Base-by-base conservation (phyloP, 805 yeast species). In the Ogataea salicorniae region DNA sequence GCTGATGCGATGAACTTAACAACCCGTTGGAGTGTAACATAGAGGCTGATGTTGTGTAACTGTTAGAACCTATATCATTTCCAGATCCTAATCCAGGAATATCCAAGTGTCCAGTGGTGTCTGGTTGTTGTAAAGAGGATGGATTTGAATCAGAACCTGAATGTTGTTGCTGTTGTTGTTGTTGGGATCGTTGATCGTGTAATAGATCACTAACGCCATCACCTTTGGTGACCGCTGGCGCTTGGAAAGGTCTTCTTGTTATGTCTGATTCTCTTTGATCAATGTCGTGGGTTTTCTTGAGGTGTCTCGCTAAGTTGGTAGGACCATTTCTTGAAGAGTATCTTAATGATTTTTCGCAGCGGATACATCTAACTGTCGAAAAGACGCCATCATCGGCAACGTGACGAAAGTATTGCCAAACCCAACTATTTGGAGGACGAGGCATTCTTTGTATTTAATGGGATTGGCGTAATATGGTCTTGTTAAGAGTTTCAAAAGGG, bases 271-370 rank as follows among this genome's bases (percentile, higher is more conserved):
- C 58, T 16, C 63, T 60, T 34, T 56, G 59, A n/a, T 55, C 54
- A 31, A 62, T 50, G 17, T 54, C 43, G 47, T 66, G 70, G 15
- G 63, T 50, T 39, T 59, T 61, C 29, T 44, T 55, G 11, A 66
- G 48, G 45, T 66, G 70, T 40, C 68, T 56, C 2, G 68, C 63
- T 34, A 66, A 51, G 43, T 66, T 66, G 0, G 69, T 64, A 7
- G 69, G 69, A 3, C 70, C 70, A 45, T 66, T 66, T 47, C 69
- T 55, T 20, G 66, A 57, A 5, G 67, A 58, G 45, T 66, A 66
- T 33, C 58, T 53, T 46, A 65, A 59, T 0, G 55, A 40, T 42
- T 60, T 63, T 9, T 56, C 55, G 42, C 70, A 66, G 33, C 56
- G 51, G 20, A 56, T 45, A 46, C 70, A 66, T 45, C 59, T 60